Conservation (phyloP, 768 basidiomycete species). For the Trametes villosa region DNA sequence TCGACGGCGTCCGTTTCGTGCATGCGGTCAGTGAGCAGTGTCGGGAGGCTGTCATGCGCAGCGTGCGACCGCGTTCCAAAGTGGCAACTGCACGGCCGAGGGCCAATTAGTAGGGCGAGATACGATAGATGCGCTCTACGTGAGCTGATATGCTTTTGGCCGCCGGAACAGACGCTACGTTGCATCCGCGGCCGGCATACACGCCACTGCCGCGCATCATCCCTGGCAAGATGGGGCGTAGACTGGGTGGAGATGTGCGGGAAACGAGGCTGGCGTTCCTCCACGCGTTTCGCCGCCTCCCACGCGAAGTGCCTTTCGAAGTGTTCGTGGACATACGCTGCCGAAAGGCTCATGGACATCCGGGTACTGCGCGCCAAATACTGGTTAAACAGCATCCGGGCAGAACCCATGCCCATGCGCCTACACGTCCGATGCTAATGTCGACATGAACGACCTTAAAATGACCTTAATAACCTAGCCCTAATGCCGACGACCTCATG, state of each 20-base stretch:
- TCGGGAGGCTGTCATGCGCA: slow-evolving; percentile 5
- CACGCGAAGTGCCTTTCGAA: background rate
- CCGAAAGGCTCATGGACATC: no score
- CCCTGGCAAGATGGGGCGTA: slow-evolving; percentile 4
- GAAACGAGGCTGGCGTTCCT: background rate
- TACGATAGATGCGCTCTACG: background rate
- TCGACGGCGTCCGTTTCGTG: background rate
- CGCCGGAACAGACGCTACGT: background rate
- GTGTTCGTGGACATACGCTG: background rate
- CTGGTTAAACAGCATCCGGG: no score
- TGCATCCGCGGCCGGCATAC: background rate
- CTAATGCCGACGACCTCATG: no score
- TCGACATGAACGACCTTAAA: no score
- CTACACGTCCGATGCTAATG: no score
- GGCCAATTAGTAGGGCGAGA: background rate
- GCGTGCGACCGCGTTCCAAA: slow-evolving; percentile 2
- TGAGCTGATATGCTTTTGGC: background rate
- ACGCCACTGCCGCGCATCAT: background rate
- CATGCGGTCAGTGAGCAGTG: slow-evolving; percentile 8
- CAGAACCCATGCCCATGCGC: no score
- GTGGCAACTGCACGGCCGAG: background rate
- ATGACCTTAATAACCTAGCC: no score
- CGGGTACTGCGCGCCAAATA: no score
- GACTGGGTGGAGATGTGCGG: background rate
- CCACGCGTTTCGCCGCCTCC: background rate